Base-by-base conservation (phyloP, 331 rosid species). In the Acacia pycnantha region DNA sequence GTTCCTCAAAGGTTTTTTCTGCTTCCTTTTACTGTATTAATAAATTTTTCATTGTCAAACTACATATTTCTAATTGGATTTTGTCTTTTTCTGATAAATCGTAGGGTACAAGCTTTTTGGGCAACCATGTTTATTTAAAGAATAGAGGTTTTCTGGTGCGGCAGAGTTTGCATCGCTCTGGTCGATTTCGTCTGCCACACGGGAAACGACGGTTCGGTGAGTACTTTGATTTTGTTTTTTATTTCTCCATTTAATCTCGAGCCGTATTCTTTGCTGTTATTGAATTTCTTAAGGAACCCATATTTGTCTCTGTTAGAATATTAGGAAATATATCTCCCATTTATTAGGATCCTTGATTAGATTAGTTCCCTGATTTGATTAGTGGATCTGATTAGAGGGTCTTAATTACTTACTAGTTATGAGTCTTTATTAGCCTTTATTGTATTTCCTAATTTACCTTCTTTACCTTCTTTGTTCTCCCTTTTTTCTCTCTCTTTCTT, bases 51-150 rank as follows among this genome's bases (percentile, higher is more conserved):
- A 27, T 5, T 76, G 33, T 29, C 0, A 2, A 31, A 6, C 5
- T 12, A 69, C 26, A 37, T 51, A 13, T 6, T 66, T 19, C 21
- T 72, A 13, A 6, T 40, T 53, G 37, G 27, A 22, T 31, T 31
- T 71, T 73, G 35, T 56, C 10, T 29, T 4, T n/a, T n/a, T 37
- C 51, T 24, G 12, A 22, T 68, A 22, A 58, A 44, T 81, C 37
- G 31, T 82, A 89, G 92, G 54, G 67, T 26, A 77, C 83, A 8
- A 64, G 51, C n/a, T 80, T 88, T 44, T 84, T 79, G 4, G 83
- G 84, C 8, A 44, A 16, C 22, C 81, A 48, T 69, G 79, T 75
- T 18, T 73, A 62, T 64, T 16, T 81, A 59, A 50, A 74, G 64
- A 80, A 51, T 21, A 76, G 66, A 18, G 33, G 54, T 37, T 46